Evolutionary conservation across 2,329 filamentous ascomycete species (phyloP), one percentile per base, ranked within the genome.

Genomic region (Sporothrix globosa): DNA sequence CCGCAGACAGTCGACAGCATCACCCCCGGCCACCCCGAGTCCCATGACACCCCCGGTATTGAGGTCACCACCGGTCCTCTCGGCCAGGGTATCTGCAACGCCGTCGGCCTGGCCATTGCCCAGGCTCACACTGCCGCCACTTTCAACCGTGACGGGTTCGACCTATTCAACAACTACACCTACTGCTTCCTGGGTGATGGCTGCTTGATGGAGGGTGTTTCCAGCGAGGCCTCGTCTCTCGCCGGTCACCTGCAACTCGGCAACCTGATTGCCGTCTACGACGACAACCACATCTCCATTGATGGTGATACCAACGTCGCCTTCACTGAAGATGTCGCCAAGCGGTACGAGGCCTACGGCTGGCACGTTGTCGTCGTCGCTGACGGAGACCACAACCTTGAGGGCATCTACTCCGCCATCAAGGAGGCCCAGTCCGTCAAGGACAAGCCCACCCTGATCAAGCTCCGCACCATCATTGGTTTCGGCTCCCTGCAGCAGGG

Each of bases 61-160:
- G 96, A 99, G 85, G 96, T 99, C 78, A 99, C 96, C 81, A 99
- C 96, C 77, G 96, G 96, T 75, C 96, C 96, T 80, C 92, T 99
- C 71, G 96, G 96, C 75, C 96, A 99, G 85, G 96, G 96, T 87
- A 92, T 99, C 83, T 88, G 90, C 83, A 99, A 98, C 81, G 94
- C 96, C 77, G 96, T 99, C 78, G 96, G 96, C 90, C 90, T 99
- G 78, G 96, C 96, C 80, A 96, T 99, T 80, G 96, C 93, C 73
- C 92, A 98, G 86, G 91, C 91, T 75, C 95, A 99, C 84, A 93
- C 92, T 73, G 92, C 88, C 72, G 96, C 91, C 77, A 86, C 87
- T 80, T 99, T 96, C 90, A 99, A 99, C 91, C 97, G 96, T 88
- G 92, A 94, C 75, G 92, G 91, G 74, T 98, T 91, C 82, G 90